A percentile compares a stretch with the other conserved stretches of the same genome.
Conservation (phyloP, 2,329 filamentous ascomycete species). For the Camptophora hylomeconis region DNA sequence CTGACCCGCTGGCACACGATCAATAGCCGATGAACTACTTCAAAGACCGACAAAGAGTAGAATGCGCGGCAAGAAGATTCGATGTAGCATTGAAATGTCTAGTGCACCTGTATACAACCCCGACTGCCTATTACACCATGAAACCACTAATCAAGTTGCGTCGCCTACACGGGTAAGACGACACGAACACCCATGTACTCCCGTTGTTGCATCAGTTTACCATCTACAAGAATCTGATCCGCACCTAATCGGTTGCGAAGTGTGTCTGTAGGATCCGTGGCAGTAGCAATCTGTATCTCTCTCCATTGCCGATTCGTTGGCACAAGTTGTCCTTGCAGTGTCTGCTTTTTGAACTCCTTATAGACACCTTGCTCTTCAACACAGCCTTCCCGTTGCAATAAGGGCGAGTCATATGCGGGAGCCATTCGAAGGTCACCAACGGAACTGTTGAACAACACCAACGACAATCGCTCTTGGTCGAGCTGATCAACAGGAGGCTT, state of each 20-base stretch:
- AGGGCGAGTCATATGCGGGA: constrained; percentile 27
- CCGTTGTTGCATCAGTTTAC: constrained; percentile 34
- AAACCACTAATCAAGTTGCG: too few species aligned
- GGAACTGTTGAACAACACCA: constrained; percentile 35
- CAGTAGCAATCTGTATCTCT: constrained; percentile 36
- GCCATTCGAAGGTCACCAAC: constrained; percentile 31
- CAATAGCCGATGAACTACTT: too few species aligned
- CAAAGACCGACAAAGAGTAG: too few species aligned
- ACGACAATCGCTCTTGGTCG: constrained; percentile 27
- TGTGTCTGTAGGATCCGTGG: constrained; percentile 30
- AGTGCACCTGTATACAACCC: too few species aligned
- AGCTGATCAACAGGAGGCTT: constrained; percentile 30
- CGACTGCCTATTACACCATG: too few species aligned
- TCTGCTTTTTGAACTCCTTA: constrained; percentile 33
- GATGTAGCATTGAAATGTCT: too few species aligned
- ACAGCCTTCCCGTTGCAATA: constrained; percentile 31
- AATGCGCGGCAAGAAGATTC: too few species aligned
- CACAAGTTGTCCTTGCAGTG: constrained; percentile 27
- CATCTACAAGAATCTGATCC: constrained; percentile 30
- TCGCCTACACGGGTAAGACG: constrained; percentile 28
- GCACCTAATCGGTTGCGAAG: constrained; percentile 29
- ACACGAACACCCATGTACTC: constrained; percentile 37
- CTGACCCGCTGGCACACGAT: too few species aligned
- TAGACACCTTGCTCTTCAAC: constrained; percentile 33
- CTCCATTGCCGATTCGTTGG: constrained; percentile 36